These are phyloP conservation scores for Primulina tabacum DNA, from an alignment of 257 asterid genomes.

Conservation along the genomic window DNA sequence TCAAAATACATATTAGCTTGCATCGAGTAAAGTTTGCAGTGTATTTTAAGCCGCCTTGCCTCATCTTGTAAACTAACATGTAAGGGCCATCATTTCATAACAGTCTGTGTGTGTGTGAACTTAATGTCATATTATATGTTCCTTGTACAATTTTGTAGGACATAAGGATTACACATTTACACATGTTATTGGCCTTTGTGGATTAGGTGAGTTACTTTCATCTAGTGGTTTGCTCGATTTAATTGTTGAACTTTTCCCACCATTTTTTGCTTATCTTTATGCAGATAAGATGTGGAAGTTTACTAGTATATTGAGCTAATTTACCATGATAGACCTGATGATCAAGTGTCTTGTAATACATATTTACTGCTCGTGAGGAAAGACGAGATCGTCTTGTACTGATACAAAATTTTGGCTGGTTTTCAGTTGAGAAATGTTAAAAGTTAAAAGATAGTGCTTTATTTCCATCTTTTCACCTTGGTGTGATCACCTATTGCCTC, in stretches of 20 bases:
- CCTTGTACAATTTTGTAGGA: slow-evolving; percentile 9
- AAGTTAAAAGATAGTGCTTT: not conserved
- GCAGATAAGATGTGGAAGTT: not conserved
- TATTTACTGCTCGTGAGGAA: not conserved
- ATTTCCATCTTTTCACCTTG: not conserved
- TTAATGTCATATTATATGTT: slow-evolving; percentile 16
- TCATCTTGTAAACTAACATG: slow-evolving; percentile 12
- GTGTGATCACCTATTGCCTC: not conserved
- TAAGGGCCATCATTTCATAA: slow-evolving; percentile 17
- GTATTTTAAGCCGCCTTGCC: slow-evolving; percentile 1
- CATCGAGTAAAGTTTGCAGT: slow-evolving; percentile 8
- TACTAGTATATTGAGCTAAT: not conserved
- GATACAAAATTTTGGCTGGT: not conserved
- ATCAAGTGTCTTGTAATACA: not conserved
- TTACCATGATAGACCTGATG: not conserved
- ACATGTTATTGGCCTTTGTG: not conserved
- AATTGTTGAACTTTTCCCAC: not conserved
- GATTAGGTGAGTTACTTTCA: slow-evolving; percentile 12
- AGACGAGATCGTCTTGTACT: not conserved
- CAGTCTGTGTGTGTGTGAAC: slow-evolving; percentile 18
- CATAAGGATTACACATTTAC: too few species aligned
- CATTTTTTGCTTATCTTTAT: not conserved
- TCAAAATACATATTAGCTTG: slow-evolving; percentile 61
- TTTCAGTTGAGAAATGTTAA: not conserved
- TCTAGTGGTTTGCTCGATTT: not conserved